A percentile compares a stretch with the other conserved stretches of the same genome.
Evolutionary conservation across 192 early-diverging fungal species (phyloP).

Genomic region (Pilaira anomala): DNA sequence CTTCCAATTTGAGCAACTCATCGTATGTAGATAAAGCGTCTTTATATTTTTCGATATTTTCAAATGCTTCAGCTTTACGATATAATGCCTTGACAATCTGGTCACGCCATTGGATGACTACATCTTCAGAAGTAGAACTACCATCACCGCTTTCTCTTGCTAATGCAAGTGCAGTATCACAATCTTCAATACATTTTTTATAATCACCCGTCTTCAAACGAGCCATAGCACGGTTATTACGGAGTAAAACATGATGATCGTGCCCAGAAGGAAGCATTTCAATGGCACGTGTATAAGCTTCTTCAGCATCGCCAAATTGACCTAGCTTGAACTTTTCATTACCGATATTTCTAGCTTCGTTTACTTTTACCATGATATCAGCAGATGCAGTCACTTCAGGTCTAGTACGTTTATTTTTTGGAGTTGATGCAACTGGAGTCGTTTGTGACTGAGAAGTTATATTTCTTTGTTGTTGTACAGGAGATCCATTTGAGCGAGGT

Average conservation of each 20-base stretch:
- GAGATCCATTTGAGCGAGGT: not conserved
- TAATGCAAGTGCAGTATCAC: slow-evolving; percentile 41
- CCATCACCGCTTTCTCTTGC: slow-evolving; percentile 32
- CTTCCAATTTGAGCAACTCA: slow-evolving; percentile 39
- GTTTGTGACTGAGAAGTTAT: not conserved
- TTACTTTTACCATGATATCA: slow-evolving; percentile 39
- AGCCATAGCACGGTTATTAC: slow-evolving; percentile 84
- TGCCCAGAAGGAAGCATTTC: slow-evolving; percentile 60
- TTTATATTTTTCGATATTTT: slow-evolving; percentile 79
- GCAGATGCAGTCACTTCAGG: slow-evolving; percentile 42
- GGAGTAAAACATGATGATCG: slow-evolving; percentile 58
- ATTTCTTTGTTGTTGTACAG: slow-evolving; percentile 11
- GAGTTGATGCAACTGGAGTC: slow-evolving; percentile 23
- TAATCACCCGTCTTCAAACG: slow-evolving; percentile 84
- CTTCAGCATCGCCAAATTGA: slow-evolving; percentile 80
- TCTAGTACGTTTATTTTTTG: slow-evolving; percentile 32
- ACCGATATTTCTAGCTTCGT: slow-evolving; percentile 56
- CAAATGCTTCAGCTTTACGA: slow-evolving; percentile 76
- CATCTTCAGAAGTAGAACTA: slow-evolving; percentile 27
- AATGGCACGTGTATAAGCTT: slow-evolving; percentile 68
- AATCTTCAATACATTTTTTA: slow-evolving; percentile 69
- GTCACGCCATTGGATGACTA: slow-evolving; percentile 40
- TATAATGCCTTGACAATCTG: slow-evolving; percentile 75
- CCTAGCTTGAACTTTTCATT: slow-evolving; percentile 88
- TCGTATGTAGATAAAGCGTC: slow-evolving; percentile 65